Percentiles rank a stretch among this genome's conserved stretches.
Evolutionary conservation across 306 rosid genomes (phyloP).

Genomic region (Prunus dulcis): DNA sequence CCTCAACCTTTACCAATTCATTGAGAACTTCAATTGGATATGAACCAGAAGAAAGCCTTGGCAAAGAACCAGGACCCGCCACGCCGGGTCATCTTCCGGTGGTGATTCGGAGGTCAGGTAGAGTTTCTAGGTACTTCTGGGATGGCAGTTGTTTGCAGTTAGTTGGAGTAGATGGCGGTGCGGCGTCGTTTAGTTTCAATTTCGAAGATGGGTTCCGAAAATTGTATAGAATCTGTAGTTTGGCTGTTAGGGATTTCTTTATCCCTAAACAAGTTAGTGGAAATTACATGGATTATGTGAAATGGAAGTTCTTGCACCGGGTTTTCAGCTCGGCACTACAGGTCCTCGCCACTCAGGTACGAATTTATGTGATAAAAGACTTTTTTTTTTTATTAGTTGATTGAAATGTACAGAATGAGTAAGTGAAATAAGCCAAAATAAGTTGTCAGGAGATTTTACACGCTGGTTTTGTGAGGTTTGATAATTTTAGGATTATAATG

Average conservation of each 20-base stretch:
- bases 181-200: conserved; percentile 24
- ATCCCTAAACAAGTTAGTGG: conserved; percentile 61
- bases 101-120: conserved; percentile 52
- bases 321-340: conserved; percentile 92
- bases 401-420: not conserved
- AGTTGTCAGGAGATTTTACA: not conserved
- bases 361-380: not conserved
- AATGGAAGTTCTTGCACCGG: conserved; percentile 87
- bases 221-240: conserved; percentile 30
- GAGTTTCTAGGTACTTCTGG: conserved; percentile 76
- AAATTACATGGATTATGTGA: conserved; percentile 61
- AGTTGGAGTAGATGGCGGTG: conserved; percentile 51
- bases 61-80: conserved; percentile 20
- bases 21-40: conserved; percentile 46
- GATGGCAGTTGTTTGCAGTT: conserved; percentile 51
- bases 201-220: conserved; percentile 37
- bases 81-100: conserved; percentile 52
- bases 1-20: conserved; percentile 27
- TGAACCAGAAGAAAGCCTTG: conserved; percentile 47
- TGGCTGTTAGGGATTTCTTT: conserved; percentile 49
- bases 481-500: not conserved
- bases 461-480: not conserved
- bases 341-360: conserved; percentile 91
- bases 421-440: not conserved
- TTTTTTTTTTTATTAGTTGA: not conserved